Evolutionary conservation across 2,329 filamentous ascomycete genomes (phyloP), one percentile per base, ranked within the genome.

Genomic region (Fusarium buharicum): DNA sequence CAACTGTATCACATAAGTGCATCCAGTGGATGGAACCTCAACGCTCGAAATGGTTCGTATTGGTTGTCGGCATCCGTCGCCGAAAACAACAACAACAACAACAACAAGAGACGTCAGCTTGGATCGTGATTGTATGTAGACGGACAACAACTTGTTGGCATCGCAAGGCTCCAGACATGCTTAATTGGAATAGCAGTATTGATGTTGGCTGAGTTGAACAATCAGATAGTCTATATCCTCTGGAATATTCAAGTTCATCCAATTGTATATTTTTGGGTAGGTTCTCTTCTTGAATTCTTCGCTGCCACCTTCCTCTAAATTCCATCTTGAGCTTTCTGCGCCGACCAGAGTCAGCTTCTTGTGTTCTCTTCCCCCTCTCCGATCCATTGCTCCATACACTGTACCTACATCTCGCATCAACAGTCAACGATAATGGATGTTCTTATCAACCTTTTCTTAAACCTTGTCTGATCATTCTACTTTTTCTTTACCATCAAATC

Each of bases 71-170:
- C 37, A 41, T 28, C 17, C 27, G 16, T 39, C 30, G 18, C 22
- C 36, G 38, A 51, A 28, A 34, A 56, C 20, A 56, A 56, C 55
- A 38, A 27, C 31, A 54, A 51, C 22, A 34, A 56, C 20, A 56
- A 56, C 55, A 38, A 27, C 31, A 54, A n/a, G 11, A 11, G 45
- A 48, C n/a, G 34, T 28, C 27, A 33, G 45, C 28, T 48, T 48
- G 34, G 45, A 48, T 48, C 45, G 45, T 38, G 45, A 27, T 38
- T 38, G 45, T 47, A 37, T 17, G 11, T n/a, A 14, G 12, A 22
- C 12, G 16, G 43, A 24, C 31, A 46, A 46, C 13, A 14, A 3
- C 12, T 17, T 34, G 34, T 36, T 27, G 44, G 11, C 33, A 46
- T 28, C 20, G 38, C n/a, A n/a, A n/a, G n/a, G n/a, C n/a, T n/a